These are phyloP conservation scores for Pelargonium myrrhifolium DNA, from an alignment of 441 rosid species.

Conservation along the genomic window DNA sequence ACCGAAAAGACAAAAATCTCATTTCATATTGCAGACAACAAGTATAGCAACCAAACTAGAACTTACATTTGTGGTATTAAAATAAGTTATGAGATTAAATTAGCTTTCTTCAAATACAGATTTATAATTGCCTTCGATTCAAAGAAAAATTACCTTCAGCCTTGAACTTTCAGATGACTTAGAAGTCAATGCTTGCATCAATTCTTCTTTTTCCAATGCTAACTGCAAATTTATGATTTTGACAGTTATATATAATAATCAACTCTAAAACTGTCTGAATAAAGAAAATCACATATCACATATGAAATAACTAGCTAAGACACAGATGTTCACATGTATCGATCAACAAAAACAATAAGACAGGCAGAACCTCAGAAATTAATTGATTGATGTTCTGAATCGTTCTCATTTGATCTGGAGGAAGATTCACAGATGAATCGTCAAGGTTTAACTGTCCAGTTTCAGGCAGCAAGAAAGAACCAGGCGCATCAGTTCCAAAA, in stretches of 20 bases:
- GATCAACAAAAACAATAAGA: slow-evolving; percentile 12
- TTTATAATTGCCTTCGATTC: background rate
- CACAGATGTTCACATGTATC: background rate
- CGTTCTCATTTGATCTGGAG: slow-evolving; percentile 69
- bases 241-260: slow-evolving; percentile 15
- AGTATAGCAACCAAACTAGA: background rate
- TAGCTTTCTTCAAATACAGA: background rate
- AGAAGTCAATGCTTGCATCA: slow-evolving; percentile 65
- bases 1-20: no score
- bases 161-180: slow-evolving; percentile 65
- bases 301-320: slow-evolving; percentile 9
- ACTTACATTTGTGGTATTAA: background rate
- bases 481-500: slow-evolving; percentile 33
- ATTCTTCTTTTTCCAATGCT: slow-evolving; percentile 81
- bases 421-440: slow-evolving; percentile 50
- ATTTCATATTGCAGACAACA: background rate
- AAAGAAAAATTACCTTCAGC: slow-evolving; percentile 48
- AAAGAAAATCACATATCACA: background rate
- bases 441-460: slow-evolving; percentile 38
- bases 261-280: slow-evolving; percentile 3
- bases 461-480: slow-evolving; percentile 32
- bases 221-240: slow-evolving; percentile 42
- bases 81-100: background rate
- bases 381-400: slow-evolving; percentile 62
- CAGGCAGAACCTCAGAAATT: slow-evolving; percentile 60